A percentile compares a stretch with the other conserved stretches of the same genome.
phyloP scores from a whole-genome alignment of 768 basidiomycete genomes.

The Mycena venus region DNA sequence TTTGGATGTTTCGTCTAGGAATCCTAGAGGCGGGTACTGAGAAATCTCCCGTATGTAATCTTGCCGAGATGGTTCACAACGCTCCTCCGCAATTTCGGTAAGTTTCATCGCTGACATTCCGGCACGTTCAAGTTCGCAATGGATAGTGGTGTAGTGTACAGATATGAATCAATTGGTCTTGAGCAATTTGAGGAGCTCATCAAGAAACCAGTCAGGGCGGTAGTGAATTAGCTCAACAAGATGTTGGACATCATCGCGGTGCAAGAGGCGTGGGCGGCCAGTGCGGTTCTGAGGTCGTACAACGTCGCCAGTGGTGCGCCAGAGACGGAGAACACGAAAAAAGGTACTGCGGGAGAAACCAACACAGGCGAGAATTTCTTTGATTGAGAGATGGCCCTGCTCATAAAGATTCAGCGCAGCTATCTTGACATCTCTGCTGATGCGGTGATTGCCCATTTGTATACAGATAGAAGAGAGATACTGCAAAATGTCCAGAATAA shows the following conservation, averaged over 20 bases:
- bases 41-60: slow-evolving; percentile 44
- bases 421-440: slow-evolving; percentile 43
- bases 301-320: slow-evolving; percentile 45
- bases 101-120: slow-evolving; percentile 46
- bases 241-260: slow-evolving; percentile 37
- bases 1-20: slow-evolving; percentile 51
- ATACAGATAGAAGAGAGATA: not conserved
- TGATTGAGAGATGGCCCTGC: slow-evolving; percentile 26
- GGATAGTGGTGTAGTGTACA: slow-evolving; percentile 48
- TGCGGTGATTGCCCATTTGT: slow-evolving; percentile 37
- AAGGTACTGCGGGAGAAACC: slow-evolving; percentile 39
- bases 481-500: not conserved
- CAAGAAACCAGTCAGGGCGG: slow-evolving; percentile 48
- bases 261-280: slow-evolving; percentile 11
- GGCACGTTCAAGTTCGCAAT: slow-evolving; percentile 41
- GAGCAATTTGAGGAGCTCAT: slow-evolving; percentile 46
- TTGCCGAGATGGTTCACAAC: slow-evolving; percentile 39
- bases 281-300: slow-evolving; percentile 2
- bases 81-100: slow-evolving; percentile 45
- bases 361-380: slow-evolving; percentile 39
- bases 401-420: slow-evolving; percentile 44
- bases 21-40: slow-evolving; percentile 46
- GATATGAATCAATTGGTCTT: slow-evolving; percentile 47
- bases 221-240: slow-evolving; percentile 33
- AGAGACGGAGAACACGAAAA: slow-evolving; percentile 39